Evolutionary conservation across 805 yeast species (phyloP).

Genomic region (Teunomyces panamensis): DNA sequence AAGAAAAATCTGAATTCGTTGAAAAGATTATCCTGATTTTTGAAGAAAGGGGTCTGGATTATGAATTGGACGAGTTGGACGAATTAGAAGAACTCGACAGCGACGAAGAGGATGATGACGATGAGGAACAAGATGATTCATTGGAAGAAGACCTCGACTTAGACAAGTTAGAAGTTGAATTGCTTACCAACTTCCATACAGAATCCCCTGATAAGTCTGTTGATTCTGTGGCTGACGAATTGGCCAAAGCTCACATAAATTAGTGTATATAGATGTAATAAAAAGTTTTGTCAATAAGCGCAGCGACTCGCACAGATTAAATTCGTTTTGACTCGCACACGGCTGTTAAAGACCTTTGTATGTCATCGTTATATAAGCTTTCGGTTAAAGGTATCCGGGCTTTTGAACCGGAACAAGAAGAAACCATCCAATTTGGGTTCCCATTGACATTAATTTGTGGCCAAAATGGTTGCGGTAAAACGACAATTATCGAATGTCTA

Average conservation of each 20-base stretch:
- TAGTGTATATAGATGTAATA: constrained; percentile 5
- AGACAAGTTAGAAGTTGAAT: constrained; percentile 50
- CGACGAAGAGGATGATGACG: constrained; percentile 67
- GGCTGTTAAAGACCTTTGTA: constrained; percentile 8
- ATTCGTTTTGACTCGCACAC: too few relatives aligned
- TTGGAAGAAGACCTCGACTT: constrained; percentile 54
- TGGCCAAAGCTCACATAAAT: constrained; percentile 53
- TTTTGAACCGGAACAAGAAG: constrained; percentile 79
- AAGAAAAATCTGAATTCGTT: constrained; percentile 77
- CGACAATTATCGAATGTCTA: constrained; percentile 92
- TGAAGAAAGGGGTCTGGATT: constrained; percentile 72
- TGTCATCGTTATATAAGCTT: constrained; percentile 43
- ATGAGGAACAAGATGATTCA: constrained; percentile 50
- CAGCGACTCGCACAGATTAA: too few relatives aligned
- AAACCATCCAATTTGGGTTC: constrained; percentile 82
- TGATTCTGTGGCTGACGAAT: constrained; percentile 55
- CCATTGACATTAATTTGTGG: constrained; percentile 96
- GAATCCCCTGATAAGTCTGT: constrained; percentile 45
- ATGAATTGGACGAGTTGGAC: constrained; percentile 80
- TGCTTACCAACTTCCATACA: constrained; percentile 40
- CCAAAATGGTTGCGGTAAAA: constrained; percentile 93
- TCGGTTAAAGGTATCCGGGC: constrained; percentile 84
- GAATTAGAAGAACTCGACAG: constrained; percentile 85
- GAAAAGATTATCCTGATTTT: constrained; percentile 61
- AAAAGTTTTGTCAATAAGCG: not conserved